A percentile compares a stretch with the other conserved stretches of the same genome.
These are phyloP conservation scores for Cryomyces antarcticus DNA, from an alignment of 495 filamentous ascomycete genomes.

Conservation along the genomic window DNA sequence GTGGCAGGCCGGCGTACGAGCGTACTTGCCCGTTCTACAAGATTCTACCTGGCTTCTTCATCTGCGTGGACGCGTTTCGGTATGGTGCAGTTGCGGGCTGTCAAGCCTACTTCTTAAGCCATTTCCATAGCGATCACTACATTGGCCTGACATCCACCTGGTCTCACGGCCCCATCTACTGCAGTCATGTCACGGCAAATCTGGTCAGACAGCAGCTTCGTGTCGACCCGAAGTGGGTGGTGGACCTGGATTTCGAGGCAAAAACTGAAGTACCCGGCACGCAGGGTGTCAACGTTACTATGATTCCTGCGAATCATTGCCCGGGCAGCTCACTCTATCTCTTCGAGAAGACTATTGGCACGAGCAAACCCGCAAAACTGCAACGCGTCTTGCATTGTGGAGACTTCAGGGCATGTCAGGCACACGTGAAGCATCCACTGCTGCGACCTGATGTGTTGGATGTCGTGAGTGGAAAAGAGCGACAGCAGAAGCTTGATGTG, in stretches of 20 bases:
- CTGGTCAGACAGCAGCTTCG: conserved; percentile 69
- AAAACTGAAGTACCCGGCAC: conserved; percentile 61
- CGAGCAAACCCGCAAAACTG: conserved; percentile 31
- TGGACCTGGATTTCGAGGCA: conserved; percentile 71
- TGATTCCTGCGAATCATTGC: conserved; percentile 95
- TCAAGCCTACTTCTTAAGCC: conserved; percentile 89
- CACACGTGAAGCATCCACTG: conserved; percentile 69
- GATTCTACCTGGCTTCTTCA: conserved; percentile 75
- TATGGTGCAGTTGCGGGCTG: conserved; percentile 87
- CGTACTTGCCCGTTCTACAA: conserved; percentile 97
- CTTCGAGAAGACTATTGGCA: conserved; percentile 58
- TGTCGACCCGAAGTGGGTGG: conserved; percentile 70
- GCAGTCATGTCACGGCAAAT: conserved; percentile 77
- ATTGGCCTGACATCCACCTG: conserved; percentile 73
- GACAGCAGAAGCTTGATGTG: conserved; percentile 72
- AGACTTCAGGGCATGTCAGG: conserved; percentile 78
- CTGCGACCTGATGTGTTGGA: conserved; percentile 56
- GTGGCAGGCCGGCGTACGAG: conserved; percentile 77
- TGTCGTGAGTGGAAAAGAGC: conserved; percentile 40
- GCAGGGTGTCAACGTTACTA: conserved; percentile 65
- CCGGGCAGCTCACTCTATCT: conserved; percentile 86
- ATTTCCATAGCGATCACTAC: conserved; percentile 97
- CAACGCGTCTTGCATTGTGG: conserved; percentile 86
- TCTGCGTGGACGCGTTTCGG: conserved; percentile 89
- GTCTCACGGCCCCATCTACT: conserved; percentile 91